phyloP scores from a whole-genome alignment of 176 grass and related monocot genomes.

The Raddia guianensis region DNA sequence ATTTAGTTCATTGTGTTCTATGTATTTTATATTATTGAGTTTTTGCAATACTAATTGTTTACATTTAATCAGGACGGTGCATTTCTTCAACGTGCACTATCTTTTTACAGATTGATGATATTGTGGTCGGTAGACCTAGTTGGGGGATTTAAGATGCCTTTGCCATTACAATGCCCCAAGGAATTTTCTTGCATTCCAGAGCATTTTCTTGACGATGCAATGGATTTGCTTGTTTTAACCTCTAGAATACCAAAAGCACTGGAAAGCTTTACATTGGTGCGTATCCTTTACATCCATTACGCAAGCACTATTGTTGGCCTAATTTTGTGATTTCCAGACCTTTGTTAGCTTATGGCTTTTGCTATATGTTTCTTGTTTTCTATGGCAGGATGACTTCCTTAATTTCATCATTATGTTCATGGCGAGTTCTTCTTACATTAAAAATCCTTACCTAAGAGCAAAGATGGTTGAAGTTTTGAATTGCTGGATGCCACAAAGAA shows the following conservation, averaged over 20 bases:
- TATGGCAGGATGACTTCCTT: slow-evolving; percentile 83
- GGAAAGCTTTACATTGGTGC: slow-evolving; percentile 74
- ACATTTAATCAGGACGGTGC: slow-evolving; percentile 65
- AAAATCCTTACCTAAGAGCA: slow-evolving; percentile 95
- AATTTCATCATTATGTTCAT: slow-evolving; percentile 99
- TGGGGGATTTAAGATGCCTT: slow-evolving; percentile 96
- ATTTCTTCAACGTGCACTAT: slow-evolving; percentile 83
- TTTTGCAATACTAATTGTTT: slow-evolving; percentile 38
- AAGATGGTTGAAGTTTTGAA: slow-evolving; percentile 99
- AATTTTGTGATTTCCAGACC: slow-evolving; percentile 16
- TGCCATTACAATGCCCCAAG: slow-evolving; percentile 85
- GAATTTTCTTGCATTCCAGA: slow-evolving; percentile 94
- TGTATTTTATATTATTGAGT: too few relatives aligned
- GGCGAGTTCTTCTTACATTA: slow-evolving; percentile 84
- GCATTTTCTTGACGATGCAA: slow-evolving; percentile 97
- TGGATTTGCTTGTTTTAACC: slow-evolving; percentile 97
- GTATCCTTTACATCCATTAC: slow-evolving; percentile 37
- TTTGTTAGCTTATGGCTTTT: slow-evolving; percentile 5
- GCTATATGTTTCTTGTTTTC: slow-evolving; percentile 24
- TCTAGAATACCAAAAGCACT: slow-evolving; percentile 90
- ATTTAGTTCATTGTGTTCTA: too few relatives aligned
- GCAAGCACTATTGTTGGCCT: not conserved
- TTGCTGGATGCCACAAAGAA: slow-evolving; percentile 91
- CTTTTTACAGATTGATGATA: slow-evolving; percentile 97
- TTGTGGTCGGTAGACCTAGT: slow-evolving; percentile 85